These are phyloP conservation scores for Bjerkandera adusta DNA, from an alignment of 1,284 basidiomycete species.

Conservation along the genomic window DNA sequence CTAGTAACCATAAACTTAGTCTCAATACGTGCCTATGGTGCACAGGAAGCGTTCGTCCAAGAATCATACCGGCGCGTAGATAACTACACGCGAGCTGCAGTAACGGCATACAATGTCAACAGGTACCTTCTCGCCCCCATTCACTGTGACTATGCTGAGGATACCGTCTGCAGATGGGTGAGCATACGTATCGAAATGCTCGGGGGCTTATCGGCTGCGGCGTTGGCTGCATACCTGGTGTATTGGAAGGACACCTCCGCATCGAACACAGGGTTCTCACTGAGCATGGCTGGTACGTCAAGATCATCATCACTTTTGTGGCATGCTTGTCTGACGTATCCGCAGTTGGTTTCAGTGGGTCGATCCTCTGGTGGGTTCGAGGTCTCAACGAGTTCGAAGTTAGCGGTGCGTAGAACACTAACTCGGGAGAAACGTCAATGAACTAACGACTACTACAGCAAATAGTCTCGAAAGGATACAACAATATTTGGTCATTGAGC, in stretches of 20 bases:
- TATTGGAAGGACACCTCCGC: slow-evolving; percentile 34
- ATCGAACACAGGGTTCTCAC: slow-evolving; percentile 43
- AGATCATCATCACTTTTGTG: too few relatives aligned
- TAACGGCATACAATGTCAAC: slow-evolving; percentile 51
- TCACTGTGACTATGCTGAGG: slow-evolving; percentile 29
- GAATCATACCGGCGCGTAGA: slow-evolving; percentile 45
- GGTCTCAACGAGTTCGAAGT: slow-evolving; percentile 52
- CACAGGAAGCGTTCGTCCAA: slow-evolving; percentile 41
- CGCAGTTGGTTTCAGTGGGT: not conserved
- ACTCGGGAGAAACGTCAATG: too few relatives aligned
- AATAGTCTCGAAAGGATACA: slow-evolving; percentile 77
- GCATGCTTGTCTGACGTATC: not conserved
- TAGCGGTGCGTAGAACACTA: too few relatives aligned
- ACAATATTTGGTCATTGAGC: slow-evolving; percentile 70
- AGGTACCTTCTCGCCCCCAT: slow-evolving; percentile 30
- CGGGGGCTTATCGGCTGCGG: slow-evolving; percentile 49
- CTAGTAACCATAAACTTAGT: slow-evolving; percentile 30
- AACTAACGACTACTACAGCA: too few relatives aligned
- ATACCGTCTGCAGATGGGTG: slow-evolving; percentile 27
- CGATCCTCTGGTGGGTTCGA: slow-evolving; percentile 27
- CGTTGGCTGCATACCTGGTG: slow-evolving; percentile 48
- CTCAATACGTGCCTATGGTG: slow-evolving; percentile 57
- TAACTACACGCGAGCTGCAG: slow-evolving; percentile 39
- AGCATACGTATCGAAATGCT: slow-evolving; percentile 39
- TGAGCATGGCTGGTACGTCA: slow-evolving; percentile 40